Evolutionary conservation across 2,329 filamentous ascomycete species (phyloP).

Genomic region (Raffaelea albimanens): DNA sequence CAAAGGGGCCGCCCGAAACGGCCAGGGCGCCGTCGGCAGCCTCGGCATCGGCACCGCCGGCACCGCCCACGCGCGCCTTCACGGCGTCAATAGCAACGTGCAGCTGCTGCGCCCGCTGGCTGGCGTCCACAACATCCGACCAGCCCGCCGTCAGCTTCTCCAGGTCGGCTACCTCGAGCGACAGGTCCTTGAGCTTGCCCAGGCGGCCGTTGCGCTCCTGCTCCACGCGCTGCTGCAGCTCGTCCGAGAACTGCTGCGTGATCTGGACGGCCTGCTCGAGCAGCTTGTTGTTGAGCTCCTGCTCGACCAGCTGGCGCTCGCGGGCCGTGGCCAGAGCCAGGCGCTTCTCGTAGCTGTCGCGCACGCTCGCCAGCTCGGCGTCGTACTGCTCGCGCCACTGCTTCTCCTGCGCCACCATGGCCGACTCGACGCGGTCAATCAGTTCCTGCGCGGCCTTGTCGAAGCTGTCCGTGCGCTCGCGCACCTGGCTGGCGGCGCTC

Average conservation of each 20-base stretch:
- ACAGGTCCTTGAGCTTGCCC: slow-evolving; percentile 74
- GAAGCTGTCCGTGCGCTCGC: slow-evolving; percentile 63
- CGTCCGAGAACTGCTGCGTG: slow-evolving; percentile 72
- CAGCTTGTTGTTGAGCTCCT: slow-evolving; percentile 74
- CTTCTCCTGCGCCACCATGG: slow-evolving; percentile 71
- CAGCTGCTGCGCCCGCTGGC: slow-evolving; percentile 89
- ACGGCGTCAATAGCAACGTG: slow-evolving; percentile 94
- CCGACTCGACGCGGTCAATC: slow-evolving; percentile 75
- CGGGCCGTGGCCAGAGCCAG: slow-evolving; percentile 70
- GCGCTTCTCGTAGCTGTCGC: slow-evolving; percentile 69
- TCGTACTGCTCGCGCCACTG: slow-evolving; percentile 83
- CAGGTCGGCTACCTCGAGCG: slow-evolving; percentile 67
- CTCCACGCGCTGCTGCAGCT: slow-evolving; percentile 76
- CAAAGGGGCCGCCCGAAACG: slow-evolving; percentile 72
- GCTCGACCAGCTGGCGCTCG: slow-evolving; percentile 70
- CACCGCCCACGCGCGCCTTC: slow-evolving; percentile 61
- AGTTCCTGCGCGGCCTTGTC: slow-evolving; percentile 80
- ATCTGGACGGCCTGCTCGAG: slow-evolving; percentile 84
- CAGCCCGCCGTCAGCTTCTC: slow-evolving; percentile 81
- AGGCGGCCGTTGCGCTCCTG: slow-evolving; percentile 79
- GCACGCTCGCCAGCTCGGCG: slow-evolving; percentile 71
- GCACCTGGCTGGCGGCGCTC: slow-evolving; percentile 66
- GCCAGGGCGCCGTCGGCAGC: neutral
- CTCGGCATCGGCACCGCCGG: slow-evolving; percentile 1
- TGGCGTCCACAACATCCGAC: slow-evolving; percentile 83